These are phyloP conservation scores for Venturia carpophila DNA, from an alignment of 2,329 filamentous ascomycete species.

Conservation along the genomic window DNA sequence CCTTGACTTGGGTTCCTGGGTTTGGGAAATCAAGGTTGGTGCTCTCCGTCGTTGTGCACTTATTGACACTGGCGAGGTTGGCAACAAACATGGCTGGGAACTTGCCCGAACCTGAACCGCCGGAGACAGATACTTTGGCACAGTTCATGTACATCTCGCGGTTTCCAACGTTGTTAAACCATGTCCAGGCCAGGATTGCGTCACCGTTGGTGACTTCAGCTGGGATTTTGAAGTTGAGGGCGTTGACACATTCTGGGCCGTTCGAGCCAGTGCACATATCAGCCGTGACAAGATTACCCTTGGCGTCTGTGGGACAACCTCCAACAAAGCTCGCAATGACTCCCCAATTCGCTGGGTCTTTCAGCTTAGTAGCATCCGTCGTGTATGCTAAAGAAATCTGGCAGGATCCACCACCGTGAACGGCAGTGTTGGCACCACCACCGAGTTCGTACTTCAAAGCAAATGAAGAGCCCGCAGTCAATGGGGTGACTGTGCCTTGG, in stretches of 20 bases:
- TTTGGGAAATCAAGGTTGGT: constrained; percentile 60
- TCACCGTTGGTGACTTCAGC: constrained; percentile 60
- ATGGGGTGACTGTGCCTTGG: constrained; percentile 44
- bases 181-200: constrained; percentile 80
- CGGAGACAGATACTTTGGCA: constrained; percentile 60
- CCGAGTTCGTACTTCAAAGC: constrained; percentile 50
- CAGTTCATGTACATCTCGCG: constrained; percentile 99
- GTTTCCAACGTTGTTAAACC: constrained; percentile 89
- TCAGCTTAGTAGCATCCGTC: constrained; percentile 50
- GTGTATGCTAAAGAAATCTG: constrained; percentile 84
- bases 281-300: constrained; percentile 52
- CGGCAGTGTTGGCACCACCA: constrained; percentile 54
- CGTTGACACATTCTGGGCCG: constrained; percentile 33
- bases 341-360: constrained; percentile 60
- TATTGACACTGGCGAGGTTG: constrained; percentile 50
- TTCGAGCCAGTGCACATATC: constrained; percentile 33
- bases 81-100: constrained; percentile 71
- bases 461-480: constrained; percentile 54
- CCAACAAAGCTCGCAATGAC: constrained; percentile 85
- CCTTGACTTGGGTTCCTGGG: constrained; percentile 50
- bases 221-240: constrained; percentile 64
- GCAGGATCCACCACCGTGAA: constrained; percentile 88
- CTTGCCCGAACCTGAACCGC: constrained; percentile 42
- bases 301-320: constrained; percentile 62
- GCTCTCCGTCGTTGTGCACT: constrained; percentile 48